phyloP scores from a whole-genome alignment of 441 rosid species.

The Eutrema salsugineum region DNA sequence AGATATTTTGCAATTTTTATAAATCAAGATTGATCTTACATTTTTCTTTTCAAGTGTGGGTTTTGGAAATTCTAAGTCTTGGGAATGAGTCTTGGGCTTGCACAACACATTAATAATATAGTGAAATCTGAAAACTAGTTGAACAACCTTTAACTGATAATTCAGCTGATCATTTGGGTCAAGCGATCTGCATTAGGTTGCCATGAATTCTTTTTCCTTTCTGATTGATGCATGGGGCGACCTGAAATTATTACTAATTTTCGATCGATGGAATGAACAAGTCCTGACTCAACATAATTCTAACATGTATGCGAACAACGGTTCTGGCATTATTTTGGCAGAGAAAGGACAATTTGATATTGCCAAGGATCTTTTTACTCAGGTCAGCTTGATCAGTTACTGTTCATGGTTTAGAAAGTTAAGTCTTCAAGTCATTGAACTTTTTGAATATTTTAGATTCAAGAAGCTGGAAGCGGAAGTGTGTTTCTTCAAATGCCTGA shows the following conservation, averaged over 20 bases:
- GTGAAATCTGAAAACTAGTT: too few relatives aligned
- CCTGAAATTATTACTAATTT: conserved; percentile 1
- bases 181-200: not conserved
- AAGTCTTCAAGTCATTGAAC: conserved; percentile 14
- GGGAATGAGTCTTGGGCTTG: too few relatives aligned
- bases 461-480: conserved; percentile 99
- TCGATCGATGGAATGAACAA: conserved; percentile 35
- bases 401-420: conserved; percentile 15
- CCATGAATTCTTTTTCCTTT: too few relatives aligned
- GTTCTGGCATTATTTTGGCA: conserved; percentile 96
- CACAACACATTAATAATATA: too few relatives aligned
- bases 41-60: too few relatives aligned
- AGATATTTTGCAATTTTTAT: too few relatives aligned
- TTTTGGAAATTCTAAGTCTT: too few relatives aligned
- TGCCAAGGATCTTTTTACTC: conserved; percentile 93
- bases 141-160: not conserved
- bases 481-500: conserved; percentile 98
- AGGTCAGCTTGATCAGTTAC: conserved; percentile 43
- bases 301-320: conserved; percentile 97
- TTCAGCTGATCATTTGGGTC: not conserved
- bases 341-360: conserved; percentile 98
- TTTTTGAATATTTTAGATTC: conserved; percentile 58
- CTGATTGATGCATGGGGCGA: not conserved
- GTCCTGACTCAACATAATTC: conserved; percentile 91
- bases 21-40: too few relatives aligned